Evolutionary conservation across 768 basidiomycete species (phyloP).

Genomic region (Rhizopogon roseolus): DNA sequence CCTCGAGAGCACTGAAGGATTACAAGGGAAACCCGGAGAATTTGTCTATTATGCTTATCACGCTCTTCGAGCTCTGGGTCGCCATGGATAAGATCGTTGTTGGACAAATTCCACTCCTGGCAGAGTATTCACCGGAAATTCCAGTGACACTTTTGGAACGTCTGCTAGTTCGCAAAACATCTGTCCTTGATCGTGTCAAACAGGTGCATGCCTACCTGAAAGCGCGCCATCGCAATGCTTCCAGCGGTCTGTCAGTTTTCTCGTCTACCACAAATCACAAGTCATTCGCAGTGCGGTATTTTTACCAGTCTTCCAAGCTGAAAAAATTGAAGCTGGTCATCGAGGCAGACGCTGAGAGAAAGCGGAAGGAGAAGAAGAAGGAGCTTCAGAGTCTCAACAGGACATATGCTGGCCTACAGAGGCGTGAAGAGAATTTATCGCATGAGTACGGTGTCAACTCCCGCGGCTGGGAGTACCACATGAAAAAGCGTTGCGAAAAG

Average conservation of each 20-base stretch:
- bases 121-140: constrained; percentile 30
- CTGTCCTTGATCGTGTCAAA: constrained; percentile 23
- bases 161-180: constrained; percentile 24
- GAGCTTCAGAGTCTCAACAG: constrained; percentile 9
- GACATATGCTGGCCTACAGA: background rate
- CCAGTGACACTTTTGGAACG: constrained; percentile 17
- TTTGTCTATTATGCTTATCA: constrained; percentile 39
- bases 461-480: background rate
- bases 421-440: no score
- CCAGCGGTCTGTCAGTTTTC: constrained; percentile 29
- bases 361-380: constrained; percentile 17
- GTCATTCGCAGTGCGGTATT: constrained; percentile 34
- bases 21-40: constrained; percentile 34
- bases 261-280: constrained; percentile 6
- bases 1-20: constrained; percentile 13
- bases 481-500: constrained; percentile 17
- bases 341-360: constrained; percentile 16
- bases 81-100: constrained; percentile 26
- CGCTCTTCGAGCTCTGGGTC: constrained; percentile 31
- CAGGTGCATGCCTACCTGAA: constrained; percentile 26
- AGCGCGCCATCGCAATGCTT: constrained; percentile 19
- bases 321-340: constrained; percentile 25
- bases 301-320: constrained; percentile 15
- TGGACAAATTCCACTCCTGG: constrained; percentile 19
- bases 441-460: background rate